A percentile compares a stretch with the other conserved stretches of the same genome.
These are phyloP conservation scores for Ceratocystis lukuohia DNA, from an alignment of 2,329 filamentous ascomycete genomes.

Conservation along the genomic window DNA sequence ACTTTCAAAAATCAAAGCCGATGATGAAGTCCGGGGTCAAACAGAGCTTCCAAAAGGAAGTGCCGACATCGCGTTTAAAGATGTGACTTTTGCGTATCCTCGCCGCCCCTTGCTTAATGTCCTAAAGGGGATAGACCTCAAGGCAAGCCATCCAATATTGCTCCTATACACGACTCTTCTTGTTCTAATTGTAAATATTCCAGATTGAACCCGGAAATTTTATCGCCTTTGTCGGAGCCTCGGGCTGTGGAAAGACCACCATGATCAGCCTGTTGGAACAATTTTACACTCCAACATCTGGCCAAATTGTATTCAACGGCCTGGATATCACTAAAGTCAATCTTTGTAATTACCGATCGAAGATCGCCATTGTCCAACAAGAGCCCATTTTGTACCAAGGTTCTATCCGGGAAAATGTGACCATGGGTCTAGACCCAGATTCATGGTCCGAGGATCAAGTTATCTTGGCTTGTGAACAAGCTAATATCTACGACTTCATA, in stretches of 20 bases:
- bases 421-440: slow-evolving; percentile 29
- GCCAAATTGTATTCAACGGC: slow-evolving; percentile 25
- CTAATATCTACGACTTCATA: slow-evolving; percentile 45
- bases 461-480: slow-evolving; percentile 37
- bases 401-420: slow-evolving; percentile 43
- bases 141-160: slow-evolving; percentile 17
- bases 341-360: slow-evolving; percentile 26
- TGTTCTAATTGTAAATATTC: background rate
- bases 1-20: slow-evolving; percentile 25
- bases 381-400: slow-evolving; percentile 34
- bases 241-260: slow-evolving; percentile 48
- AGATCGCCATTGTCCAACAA: slow-evolving; percentile 31
- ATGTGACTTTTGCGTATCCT: slow-evolving; percentile 47
- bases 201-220: slow-evolving; percentile 35
- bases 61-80: slow-evolving; percentile 34
- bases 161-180: too few species aligned
- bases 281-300: slow-evolving; percentile 30
- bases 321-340: slow-evolving; percentile 25
- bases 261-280: slow-evolving; percentile 40
- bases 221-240: slow-evolving; percentile 43
- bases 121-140: slow-evolving; percentile 30
- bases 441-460: slow-evolving; percentile 30
- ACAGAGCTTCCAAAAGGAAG: slow-evolving; percentile 22
- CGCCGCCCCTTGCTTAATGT: slow-evolving; percentile 27
- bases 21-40: slow-evolving; percentile 19